Base-by-base conservation (phyloP, 208 protist genomes). In the Leishmania martiniquensis region DNA sequence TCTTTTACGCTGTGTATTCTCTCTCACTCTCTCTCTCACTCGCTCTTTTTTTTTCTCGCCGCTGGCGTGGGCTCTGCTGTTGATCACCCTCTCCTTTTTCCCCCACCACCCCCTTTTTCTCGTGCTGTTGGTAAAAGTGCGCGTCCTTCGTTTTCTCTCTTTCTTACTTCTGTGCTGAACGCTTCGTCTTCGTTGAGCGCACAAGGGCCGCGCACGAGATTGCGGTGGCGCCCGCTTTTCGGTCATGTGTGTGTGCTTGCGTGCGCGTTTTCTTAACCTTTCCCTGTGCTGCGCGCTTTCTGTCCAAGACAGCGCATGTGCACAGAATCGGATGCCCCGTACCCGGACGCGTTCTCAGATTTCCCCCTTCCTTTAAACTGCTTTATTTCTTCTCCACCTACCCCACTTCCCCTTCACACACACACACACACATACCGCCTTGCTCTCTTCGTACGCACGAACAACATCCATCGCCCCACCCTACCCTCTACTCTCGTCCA, bases 301-400 rank as follows among this genome's bases (percentile, higher is more conserved):
- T 68, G 63, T 32, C 9, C 9, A 12, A 39, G 34, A 6, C 63
- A 25, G 37, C 37, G 32, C 63, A 68, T 39, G 63, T 5, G 20
- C 63, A 45, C 39, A 39, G 20, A 9, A 20, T 68, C 2, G 17
- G 63, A n/a, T 68, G 63, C 63, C n/a, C 63, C 59, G n/a, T 78
- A 39, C 54, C 20, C 47, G 62, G 25, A 10, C 15, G 34, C 73
- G 13, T 45, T 47, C 47, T 68, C 34, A 17, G 5, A 15, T 49
- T 66, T 29, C 4, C 29, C 45, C 22, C 13, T 47, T 47, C 29
- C n/a, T 42, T 67, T 45, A 12, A 20, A 1, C 29, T 37, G 4
- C 29, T 63, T 34, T 63, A 2, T 59, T 7, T 59, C 22, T 59
- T 9, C 25, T 13, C 54, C 1, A 12, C 54, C 6, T 59, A n/a